Conservation (phyloP, 139 green algal genomes). For the Coccomyxa sp. region DNA sequence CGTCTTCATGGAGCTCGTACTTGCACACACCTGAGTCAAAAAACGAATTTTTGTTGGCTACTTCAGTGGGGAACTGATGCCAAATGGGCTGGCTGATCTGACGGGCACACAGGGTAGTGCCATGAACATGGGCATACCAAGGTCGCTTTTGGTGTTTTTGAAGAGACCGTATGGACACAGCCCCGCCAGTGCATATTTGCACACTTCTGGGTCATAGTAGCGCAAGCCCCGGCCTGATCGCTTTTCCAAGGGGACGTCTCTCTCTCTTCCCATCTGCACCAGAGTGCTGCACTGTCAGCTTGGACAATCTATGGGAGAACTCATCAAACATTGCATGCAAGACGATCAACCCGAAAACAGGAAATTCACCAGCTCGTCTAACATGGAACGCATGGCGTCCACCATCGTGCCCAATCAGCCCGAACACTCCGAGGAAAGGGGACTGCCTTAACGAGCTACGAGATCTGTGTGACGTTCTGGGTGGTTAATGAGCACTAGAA, state of each 20-base stretch:
- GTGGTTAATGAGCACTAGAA: too few species aligned
- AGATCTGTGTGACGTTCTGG: too few species aligned
- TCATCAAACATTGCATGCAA: too few species aligned
- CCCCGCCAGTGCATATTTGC: conserved; percentile 73
- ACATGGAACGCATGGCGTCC: conserved; percentile 56
- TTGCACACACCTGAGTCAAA: conserved; percentile 59
- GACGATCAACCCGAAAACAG: too few species aligned
- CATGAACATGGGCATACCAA: conserved; percentile 41
- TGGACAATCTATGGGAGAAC: neutral
- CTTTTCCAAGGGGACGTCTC: conserved; percentile 50
- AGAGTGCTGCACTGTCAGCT: neutral
- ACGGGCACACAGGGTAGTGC: neutral
- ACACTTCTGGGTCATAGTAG: conserved; percentile 69
- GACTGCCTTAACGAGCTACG: too few species aligned
- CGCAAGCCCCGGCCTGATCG: conserved; percentile 31
- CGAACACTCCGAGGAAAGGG: too few species aligned
- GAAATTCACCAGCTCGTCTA: conserved; percentile 55
- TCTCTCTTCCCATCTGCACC: conserved; percentile 52
- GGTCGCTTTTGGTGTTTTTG: conserved; percentile 78
- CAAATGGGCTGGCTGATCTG: neutral
- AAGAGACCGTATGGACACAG: conserved; percentile 80
- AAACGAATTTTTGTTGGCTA: neutral
- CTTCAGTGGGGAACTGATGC: neutral
- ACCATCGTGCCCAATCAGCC: conserved; percentile 28
- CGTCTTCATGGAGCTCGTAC: conserved; percentile 69